These are phyloP conservation scores for Sungouiella thailandica DNA, from an alignment of 805 yeast genomes.

Conservation along the genomic window DNA sequence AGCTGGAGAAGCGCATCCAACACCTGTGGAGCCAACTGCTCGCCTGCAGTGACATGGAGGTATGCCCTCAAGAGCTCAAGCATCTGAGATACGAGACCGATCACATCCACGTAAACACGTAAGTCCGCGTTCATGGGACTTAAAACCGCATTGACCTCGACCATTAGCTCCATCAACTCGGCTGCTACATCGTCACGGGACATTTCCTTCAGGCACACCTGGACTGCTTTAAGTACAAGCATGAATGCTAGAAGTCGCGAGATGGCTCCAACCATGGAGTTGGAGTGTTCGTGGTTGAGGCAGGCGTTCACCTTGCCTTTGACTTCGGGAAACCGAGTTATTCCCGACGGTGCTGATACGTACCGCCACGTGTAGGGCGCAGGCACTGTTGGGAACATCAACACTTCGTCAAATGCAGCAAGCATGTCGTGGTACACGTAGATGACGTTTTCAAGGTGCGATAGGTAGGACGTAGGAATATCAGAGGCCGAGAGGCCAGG, in stretches of 20 bases:
- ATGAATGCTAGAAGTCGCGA: conserved; percentile 1
- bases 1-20: conserved; percentile 6
- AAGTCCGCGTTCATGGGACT: neutral
- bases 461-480: no score
- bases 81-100: conserved; percentile 3
- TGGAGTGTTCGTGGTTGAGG: no score
- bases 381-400: neutral
- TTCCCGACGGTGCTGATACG: neutral
- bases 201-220: conserved; percentile 1
- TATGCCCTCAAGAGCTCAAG: conserved; percentile 6
- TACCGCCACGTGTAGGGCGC: neutral
- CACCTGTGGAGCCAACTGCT: conserved; percentile 2
- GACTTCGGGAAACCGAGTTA: no score
- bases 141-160: conserved; percentile 1
- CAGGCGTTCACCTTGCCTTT: no score
- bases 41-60: conserved; percentile 3
- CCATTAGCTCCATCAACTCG: conserved; percentile 5
- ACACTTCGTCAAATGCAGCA: neutral
- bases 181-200: neutral
- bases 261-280: no score
- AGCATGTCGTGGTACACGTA: neutral
- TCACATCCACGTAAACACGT: conserved; percentile 1
- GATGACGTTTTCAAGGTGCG: no score
- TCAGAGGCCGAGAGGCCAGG: no score
- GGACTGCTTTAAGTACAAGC: conserved; percentile 4